Evolutionary conservation across 352 stramenopile species (phyloP).

Genomic region (Blastocystis sp.): DNA sequence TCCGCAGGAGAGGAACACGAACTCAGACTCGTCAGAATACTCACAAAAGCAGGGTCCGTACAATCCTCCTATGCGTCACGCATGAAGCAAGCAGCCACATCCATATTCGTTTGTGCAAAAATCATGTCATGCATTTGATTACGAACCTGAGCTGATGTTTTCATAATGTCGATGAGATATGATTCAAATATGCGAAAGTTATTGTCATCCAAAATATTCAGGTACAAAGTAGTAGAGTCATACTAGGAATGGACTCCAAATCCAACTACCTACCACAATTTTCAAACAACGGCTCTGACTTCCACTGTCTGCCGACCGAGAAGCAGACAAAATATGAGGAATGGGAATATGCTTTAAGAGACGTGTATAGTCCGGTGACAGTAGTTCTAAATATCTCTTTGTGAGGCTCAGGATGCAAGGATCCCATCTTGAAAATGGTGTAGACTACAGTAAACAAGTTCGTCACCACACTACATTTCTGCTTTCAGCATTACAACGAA

Average conservation of each 20-base stretch:
- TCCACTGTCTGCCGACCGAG: neutral
- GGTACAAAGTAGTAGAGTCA: neutral
- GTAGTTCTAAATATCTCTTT: neutral
- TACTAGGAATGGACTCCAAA: neutral
- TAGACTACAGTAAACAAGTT: neutral
- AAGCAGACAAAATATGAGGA: slow-evolving; percentile 21
- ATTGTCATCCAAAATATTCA: slow-evolving; percentile 18
- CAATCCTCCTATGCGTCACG: slow-evolving; percentile 13
- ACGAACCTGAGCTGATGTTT: slow-evolving; percentile 1
- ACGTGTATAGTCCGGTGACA: neutral
- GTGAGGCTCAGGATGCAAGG: neutral
- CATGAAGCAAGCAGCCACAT: neutral
- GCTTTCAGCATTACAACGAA: neutral
- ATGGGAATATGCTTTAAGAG: neutral
- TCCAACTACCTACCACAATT: neutral
- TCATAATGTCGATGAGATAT: slow-evolving; percentile 37
- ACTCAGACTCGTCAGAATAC: slow-evolving; percentile 15
- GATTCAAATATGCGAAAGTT: slow-evolving; percentile 15
- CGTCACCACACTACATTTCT: neutral
- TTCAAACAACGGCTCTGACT: neutral
- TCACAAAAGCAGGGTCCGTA: neutral
- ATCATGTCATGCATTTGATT: slow-evolving; percentile 29
- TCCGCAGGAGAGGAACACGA: neutral
- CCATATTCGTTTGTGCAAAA: slow-evolving; percentile 19
- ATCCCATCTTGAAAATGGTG: neutral